Evolutionary conservation across 129 eudicot species (phyloP), one percentile per base, ranked within the genome.

Genomic region (Heracleum sosnowskyi): DNA sequence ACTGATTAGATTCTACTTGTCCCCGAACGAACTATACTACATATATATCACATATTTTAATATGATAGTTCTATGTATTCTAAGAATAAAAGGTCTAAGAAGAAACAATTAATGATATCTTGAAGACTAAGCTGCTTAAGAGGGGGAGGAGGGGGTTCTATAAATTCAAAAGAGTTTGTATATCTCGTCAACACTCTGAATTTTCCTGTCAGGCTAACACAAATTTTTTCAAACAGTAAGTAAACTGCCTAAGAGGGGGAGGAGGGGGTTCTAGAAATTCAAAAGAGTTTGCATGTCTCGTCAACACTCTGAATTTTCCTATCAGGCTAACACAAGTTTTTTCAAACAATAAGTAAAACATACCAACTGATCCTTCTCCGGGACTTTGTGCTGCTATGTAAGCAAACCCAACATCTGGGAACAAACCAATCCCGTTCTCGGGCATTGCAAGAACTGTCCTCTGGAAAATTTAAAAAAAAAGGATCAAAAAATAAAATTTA

Each of bases 391-490:
- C 94, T 31, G 98, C 97, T 71, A 93, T 93, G 79, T 88, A 90
- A 53, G 98, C 82, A 84, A 93, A 93, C 39, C 98, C 98, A 74
- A 93, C 92, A 87, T 93, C 98, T 11, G 98, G 98, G 62, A 93
- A 93, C 81, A 93, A 87, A 68, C 98, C 98, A 87, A 93, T 93
- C 66, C 96, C 98, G 82, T 93, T 93, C 77, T 93, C 98, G 55
- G 98, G 98, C 98, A 93, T 93, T 73, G 97, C 96, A 84, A 93
- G 98, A 78, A 93, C 90, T 64, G 97, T 93, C 84, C 88, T 90
- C 98, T 93, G 86, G 35, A 63, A 84, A 24, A 7, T 55, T 51
- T 20, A 46, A 34, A 1, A 47, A 73, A 71, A 73, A 57, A 33
- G 72, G 33, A 42, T 73, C 29, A 63, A 11, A 29, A 13, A 12